phyloP scores from a whole-genome alignment of 2,329 filamentous ascomycete species.

The Aspergillus unguis region DNA sequence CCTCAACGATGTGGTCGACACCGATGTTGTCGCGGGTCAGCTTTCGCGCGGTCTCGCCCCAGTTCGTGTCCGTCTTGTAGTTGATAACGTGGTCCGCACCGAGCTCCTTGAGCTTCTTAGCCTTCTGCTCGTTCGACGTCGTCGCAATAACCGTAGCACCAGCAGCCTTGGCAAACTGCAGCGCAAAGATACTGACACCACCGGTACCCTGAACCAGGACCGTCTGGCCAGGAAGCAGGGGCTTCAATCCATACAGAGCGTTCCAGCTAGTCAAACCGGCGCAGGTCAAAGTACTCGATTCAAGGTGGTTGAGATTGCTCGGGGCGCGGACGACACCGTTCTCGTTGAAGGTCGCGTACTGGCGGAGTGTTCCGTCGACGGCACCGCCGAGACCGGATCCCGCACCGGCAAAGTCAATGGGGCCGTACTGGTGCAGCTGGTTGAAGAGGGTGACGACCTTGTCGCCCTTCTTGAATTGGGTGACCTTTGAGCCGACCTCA shows the following conservation, averaged over 20 bases:
- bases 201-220: constrained; percentile 62
- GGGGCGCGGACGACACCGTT: constrained; percentile 65
- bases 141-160: constrained; percentile 58
- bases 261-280: constrained; percentile 66
- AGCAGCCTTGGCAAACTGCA: constrained; percentile 52
- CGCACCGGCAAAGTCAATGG: constrained; percentile 38
- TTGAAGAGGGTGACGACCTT: constrained; percentile 59
- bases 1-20: constrained; percentile 62
- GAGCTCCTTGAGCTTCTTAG: constrained; percentile 50
- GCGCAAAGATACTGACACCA: constrained; percentile 56
- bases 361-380: constrained; percentile 64
- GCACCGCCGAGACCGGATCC: constrained; percentile 64
- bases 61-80: constrained; percentile 56
- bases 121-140: constrained; percentile 56
- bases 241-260: constrained; percentile 57
- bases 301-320: constrained; percentile 49
- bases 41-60: constrained; percentile 57
- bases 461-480: constrained; percentile 56
- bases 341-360: constrained; percentile 66
- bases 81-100: constrained; percentile 61
- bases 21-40: constrained; percentile 51
- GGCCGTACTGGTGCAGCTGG: constrained; percentile 53
- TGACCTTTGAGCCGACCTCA: constrained; percentile 55
- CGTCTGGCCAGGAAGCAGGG: constrained; percentile 53
- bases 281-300: constrained; percentile 59